Conservation (phyloP, 2,329 filamentous ascomycete species). For the Epichloe sp. region DNA sequence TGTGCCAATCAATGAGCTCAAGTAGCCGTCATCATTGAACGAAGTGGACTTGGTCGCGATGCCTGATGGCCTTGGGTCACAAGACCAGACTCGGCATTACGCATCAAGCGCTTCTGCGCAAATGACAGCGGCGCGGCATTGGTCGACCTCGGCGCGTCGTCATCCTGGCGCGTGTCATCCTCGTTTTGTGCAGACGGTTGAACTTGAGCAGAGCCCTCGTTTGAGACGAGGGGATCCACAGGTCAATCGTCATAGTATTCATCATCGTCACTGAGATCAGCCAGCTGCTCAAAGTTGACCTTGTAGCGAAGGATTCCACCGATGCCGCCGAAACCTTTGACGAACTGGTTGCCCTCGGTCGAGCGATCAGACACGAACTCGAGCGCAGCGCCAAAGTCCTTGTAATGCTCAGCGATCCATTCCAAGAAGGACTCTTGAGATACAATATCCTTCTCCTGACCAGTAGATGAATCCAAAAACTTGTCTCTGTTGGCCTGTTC, state of each 20-base stretch:
- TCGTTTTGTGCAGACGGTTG: constrained; percentile 30
- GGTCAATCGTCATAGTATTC: constrained; percentile 94
- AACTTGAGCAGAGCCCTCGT: constrained; percentile 73
- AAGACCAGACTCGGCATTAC: constrained; percentile 32
- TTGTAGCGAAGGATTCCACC: constrained; percentile 97
- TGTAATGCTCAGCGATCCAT: constrained; percentile 98
- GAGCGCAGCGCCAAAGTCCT: constrained; percentile 87
- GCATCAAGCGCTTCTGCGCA: constrained; percentile 34
- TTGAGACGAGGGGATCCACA: constrained; percentile 70
- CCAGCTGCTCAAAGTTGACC: constrained; percentile 99
- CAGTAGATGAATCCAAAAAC: constrained; percentile 92
- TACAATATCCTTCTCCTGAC: constrained; percentile 92
- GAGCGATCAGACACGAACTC: constrained; percentile 98
- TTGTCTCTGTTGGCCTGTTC: constrained; percentile 61
- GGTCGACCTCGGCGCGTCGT: constrained; percentile 28
- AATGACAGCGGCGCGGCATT: constrained; percentile 31
- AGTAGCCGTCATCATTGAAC: constrained; percentile 52
- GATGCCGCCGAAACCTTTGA: constrained; percentile 98
- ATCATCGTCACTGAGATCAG: constrained; percentile 84
- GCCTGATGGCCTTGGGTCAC: constrained; percentile 33
- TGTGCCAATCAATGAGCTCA: constrained; percentile 29
- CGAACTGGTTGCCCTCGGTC: constrained; percentile 98
- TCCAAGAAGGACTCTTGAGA: constrained; percentile 90
- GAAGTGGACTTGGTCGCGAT: constrained; percentile 53
- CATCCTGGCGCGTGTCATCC: constrained; percentile 26